phyloP scores from a whole-genome alignment of 352 stramenopile species.

The Phytophthora cajani region DNA sequence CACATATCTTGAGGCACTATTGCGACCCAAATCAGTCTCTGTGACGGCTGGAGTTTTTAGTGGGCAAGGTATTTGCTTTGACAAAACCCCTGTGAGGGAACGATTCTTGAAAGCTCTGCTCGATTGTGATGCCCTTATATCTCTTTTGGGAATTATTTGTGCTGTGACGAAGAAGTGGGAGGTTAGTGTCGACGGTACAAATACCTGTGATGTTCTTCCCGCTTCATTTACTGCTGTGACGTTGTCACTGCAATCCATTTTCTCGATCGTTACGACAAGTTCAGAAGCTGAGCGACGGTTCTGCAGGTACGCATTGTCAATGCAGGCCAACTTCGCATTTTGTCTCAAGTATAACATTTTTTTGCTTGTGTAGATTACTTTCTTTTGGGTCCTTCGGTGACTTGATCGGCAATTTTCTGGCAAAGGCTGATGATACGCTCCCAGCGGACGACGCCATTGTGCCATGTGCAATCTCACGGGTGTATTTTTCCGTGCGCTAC shows the following conservation, averaged over 20 bases:
- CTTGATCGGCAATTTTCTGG: conserved; percentile 24
- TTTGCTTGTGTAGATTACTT: conserved; percentile 23
- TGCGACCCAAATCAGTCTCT: conserved; percentile 16
- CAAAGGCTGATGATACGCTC: neutral
- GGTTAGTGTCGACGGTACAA: neutral
- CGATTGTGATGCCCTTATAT: conserved; percentile 51
- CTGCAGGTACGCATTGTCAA: conserved; percentile 15
- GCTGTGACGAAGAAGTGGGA: conserved; percentile 28
- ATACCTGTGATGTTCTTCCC: neutral
- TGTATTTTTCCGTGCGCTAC: conserved; percentile 29
- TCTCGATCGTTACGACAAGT: conserved; percentile 17
- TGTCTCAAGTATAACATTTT: neutral
- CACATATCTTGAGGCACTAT: conserved; percentile 30
- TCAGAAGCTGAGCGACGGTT: conserved; percentile 23
- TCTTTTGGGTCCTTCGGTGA: conserved; percentile 31
- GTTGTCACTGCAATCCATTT: conserved; percentile 31
- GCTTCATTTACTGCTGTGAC: conserved; percentile 4
- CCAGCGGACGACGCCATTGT: neutral
- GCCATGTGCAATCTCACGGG: conserved; percentile 7
- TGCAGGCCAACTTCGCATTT: neutral
- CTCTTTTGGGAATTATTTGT: conserved; percentile 53
- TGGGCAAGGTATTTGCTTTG: neutral
- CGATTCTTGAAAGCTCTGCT: conserved; percentile 43
- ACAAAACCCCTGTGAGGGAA: conserved; percentile 22
- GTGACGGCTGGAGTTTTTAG: neutral